Base-by-base conservation (phyloP, 108 stramenopile species). In the Aurantiochytrium sp. region DNA sequence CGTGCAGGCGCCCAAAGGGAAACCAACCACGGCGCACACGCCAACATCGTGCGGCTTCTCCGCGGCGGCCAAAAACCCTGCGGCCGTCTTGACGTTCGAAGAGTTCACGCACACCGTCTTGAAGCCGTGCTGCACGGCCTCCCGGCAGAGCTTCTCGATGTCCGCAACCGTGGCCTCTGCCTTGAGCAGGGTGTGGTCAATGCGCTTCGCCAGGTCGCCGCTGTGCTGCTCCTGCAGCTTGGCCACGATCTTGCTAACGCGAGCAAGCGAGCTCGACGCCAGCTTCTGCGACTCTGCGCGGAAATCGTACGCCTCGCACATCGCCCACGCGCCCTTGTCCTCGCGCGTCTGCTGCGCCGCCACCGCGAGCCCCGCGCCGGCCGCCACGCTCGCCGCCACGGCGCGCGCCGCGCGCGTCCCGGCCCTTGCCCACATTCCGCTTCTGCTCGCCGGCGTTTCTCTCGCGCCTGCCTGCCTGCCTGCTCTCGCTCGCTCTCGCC, bases 171-270 rank as follows among this genome's bases (percentile, higher is more conserved):
- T 83, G 14, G 49, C 44, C 12, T 44, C 55, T 18, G 29, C 16
- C 87, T 58, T 58, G 83, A 90, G 58, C 87, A 90, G 23, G 10
- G 89, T 90, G 83, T 90, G 89, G 58, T 90, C 89, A 16, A 90
- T 69, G 64, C 18, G 18, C 35, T 69, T 6, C 64, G 64, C 64
- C 21, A 69, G 64, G 64, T 57, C 55, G 55, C 55, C 55, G 55
- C 64, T 69, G 14, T 69, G 25, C 64, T 42, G 42, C 42, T 14
- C 64, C 25, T 69, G 64, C 64, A 69, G 25, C 42, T 42, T 69
- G 64, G 64, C 64, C 3, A 69, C 35, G 21, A 69, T 8, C 42
- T 69, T 69, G 14, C 25, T 23, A 0, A 69, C 5, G 14, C 64
- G 8, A 14, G 12, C 8, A 6, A 8, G 64, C 25, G 64, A 14